Evolutionary conservation across 2,329 filamentous ascomycete species (phyloP), one percentile per base, ranked within the genome.

Genomic region (Scolecobasidium constrictum): DNA sequence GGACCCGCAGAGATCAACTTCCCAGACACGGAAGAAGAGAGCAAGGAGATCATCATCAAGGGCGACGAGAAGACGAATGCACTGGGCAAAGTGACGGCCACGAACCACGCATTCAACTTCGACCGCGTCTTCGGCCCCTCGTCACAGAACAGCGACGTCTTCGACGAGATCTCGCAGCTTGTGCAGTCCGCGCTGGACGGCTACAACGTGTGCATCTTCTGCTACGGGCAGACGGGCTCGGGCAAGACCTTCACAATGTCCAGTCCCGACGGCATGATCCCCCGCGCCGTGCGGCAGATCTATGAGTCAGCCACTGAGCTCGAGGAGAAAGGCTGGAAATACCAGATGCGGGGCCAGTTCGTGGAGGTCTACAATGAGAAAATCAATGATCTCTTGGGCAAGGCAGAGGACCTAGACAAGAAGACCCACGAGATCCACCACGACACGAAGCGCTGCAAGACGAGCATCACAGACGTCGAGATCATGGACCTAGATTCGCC

Each of bases 301-400:
- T 95, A 95, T 60, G 77, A 85, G 43, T 92, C 86, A 34, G 85
- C 93, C 42, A 82, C 80, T 47, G 75, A 81, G 40, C 70, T 98
- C 15, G 80, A 83, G 59, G 85, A 88, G 51, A 93, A 95, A 59
- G 92, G 88, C 18, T 98, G 92, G 92, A 75, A 73, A 33, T 98
- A 98, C 63, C 83, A 74, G 0, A 94, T 98, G 78, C 85, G 94
- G 57, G 92, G 92, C 5, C 88, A 81, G 44, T 98, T 98, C 56
- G 79, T 96, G 12, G 92, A 98, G 58, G 92, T 98, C 4, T 98
- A 98, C 74, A 96, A 98, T 49, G 92, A 98, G 59, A 92, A 93
- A 48, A 73, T 98, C 49, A 87, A 95, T 57, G 92, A 98, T 59
- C 66, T 98, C 12, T 74, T 98, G 3, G 80, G 81, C 11, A 75